Conservation (phyloP, 1,139 yeast species). For the Hanseniaspora uvarum region DNA sequence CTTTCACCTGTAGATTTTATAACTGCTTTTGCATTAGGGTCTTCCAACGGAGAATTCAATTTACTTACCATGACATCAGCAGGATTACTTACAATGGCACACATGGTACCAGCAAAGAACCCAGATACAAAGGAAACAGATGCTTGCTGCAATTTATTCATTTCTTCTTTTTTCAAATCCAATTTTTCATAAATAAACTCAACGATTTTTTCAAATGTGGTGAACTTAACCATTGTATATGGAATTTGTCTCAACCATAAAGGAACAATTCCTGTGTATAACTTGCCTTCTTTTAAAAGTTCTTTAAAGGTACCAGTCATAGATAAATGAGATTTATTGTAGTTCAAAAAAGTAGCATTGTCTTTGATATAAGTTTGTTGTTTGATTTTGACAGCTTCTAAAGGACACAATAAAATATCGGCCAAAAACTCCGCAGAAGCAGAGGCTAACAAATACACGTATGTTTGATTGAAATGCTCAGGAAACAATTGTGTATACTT, state of each 20-base stretch:
- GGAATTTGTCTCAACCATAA: conserved; percentile 94
- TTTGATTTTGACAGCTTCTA: conserved; percentile 85
- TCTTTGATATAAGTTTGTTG: conserved; percentile 66
- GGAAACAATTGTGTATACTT: conserved; percentile 62
- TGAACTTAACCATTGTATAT: conserved; percentile 92
- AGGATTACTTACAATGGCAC: conserved; percentile 91
- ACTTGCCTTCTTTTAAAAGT: conserved; percentile 21
- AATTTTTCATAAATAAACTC: conserved; percentile 53
- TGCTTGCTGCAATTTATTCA: conserved; percentile 60
- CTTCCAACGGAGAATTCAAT: conserved; percentile 39
- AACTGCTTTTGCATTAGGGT: conserved; percentile 47
- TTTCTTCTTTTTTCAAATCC: conserved; percentile 45
- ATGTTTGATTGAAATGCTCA: conserved; percentile 48
- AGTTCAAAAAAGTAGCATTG: conserved; percentile 8
- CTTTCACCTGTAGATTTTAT: conserved; percentile 61
- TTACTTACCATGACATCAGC: conserved; percentile 96
- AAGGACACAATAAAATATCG: conserved; percentile 79
- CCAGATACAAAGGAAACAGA: conserved; percentile 92
- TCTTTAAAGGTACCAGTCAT: conserved; percentile 11
- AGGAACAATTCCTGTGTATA: conserved; percentile 81
- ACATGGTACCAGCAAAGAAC: conserved; percentile 89
- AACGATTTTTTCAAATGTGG: conserved; percentile 83
- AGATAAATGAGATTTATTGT: conserved; percentile 2
- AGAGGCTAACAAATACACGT: conserved; percentile 70
- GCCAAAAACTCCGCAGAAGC: conserved; percentile 91